phyloP scores from a whole-genome alignment of 2,329 filamentous ascomycete species.

The Beauveria caledonica region DNA sequence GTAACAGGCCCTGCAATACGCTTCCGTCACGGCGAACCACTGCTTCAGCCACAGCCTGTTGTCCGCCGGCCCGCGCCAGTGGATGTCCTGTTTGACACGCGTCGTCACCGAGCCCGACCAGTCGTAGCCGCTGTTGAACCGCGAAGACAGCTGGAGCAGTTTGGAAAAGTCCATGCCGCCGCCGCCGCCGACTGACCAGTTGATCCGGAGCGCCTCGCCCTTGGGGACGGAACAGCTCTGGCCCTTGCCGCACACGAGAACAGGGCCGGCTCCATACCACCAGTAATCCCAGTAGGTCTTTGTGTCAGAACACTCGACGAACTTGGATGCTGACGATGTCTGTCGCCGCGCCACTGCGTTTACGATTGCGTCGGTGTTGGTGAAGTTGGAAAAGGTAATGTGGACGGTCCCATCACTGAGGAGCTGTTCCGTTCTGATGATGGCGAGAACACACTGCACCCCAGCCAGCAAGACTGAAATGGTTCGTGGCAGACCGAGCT shows the following conservation, averaged over 20 bases:
- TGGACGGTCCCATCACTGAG: not conserved
- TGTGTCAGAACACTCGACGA: not conserved
- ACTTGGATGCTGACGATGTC: not conserved
- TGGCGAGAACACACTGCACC: not conserved
- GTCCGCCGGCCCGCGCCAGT: not conserved
- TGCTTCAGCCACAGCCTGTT: not conserved
- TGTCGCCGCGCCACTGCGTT: not conserved
- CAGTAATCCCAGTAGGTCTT: not conserved
- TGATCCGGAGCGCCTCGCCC: not conserved
- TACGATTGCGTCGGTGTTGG: not conserved
- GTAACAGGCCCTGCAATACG: not conserved
- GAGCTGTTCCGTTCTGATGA: not conserved
- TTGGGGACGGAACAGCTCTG: not conserved
- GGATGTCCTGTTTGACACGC: not conserved
- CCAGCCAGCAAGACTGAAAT: not conserved
- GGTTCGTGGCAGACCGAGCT: not conserved
- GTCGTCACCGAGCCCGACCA: not conserved
- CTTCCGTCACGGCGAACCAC: constrained; percentile 3
- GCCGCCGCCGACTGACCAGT: not conserved
- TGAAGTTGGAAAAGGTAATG: not conserved
- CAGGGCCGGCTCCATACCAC: not conserved
- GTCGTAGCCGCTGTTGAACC: not conserved
- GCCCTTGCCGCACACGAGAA: not conserved
- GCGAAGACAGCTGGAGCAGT: not conserved
- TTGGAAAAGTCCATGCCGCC: not conserved